Evolutionary conservation across 306 rosid species (phyloP), one percentile per base, ranked within the genome.

Genomic region (Dalbergia oliveri): DNA sequence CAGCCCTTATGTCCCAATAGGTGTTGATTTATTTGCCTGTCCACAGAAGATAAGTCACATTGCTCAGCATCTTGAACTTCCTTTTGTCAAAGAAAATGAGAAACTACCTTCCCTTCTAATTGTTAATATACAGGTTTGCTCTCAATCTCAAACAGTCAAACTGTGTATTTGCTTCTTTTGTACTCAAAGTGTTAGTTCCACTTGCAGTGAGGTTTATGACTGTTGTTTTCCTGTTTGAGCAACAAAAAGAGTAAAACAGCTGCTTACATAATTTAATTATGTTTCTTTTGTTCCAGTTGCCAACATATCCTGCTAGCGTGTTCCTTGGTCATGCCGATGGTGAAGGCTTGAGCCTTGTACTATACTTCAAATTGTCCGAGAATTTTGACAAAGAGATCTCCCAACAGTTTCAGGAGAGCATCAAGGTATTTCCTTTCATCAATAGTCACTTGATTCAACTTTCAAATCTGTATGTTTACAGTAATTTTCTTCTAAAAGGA

Each of bases 261-360:
- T 1, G 18, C 67, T 57, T 35, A 2, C 35, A 58, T 44, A 71
- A 44, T 66, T 50, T 45, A 16, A 34, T 63, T 64, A 13, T 79
- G 74, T 61, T 80, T 54, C 7, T 73, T 31, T 57, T 82, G 37
- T 53, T 33, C 26, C 86, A 94, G 99, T 79, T 94, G 73, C 99
- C 99, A 19, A 87, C 93, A 49, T 94, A 94, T 87, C 91, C 97
- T 61, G 92, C 95, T 66, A 66, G 91, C 5, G 77, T 94, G 87
- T 94, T 93, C 87, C 77, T 79, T 8, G 95, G 99, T 57, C 97
- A 93, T 15, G 86, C 82, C 37, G 73, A 90, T 49, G 99, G 99
- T 5, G 97, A 94, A 86, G 95, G 99, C 82, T 85, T 94, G 94
- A 93, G 94, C 82, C 97, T 94, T 79, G 97, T 94, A 3, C 80